Evolutionary conservation across 2,329 filamentous ascomycete species (phyloP).

Genomic region (Microcyclospora pomicola): DNA sequence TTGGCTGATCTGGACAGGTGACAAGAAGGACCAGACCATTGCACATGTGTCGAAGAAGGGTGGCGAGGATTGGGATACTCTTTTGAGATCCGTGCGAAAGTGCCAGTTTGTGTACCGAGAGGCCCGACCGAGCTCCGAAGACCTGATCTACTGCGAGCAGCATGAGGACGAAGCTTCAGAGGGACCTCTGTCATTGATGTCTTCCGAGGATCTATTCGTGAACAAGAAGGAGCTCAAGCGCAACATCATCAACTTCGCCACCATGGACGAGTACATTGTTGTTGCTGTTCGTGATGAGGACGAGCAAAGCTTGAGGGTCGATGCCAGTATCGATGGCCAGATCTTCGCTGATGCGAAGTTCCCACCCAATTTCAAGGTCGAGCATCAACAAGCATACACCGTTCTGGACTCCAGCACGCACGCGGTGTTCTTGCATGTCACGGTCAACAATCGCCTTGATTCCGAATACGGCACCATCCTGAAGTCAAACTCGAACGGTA

Average conservation of each 20-base stretch:
- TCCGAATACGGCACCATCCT: constrained; percentile 73
- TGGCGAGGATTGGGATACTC: constrained; percentile 60
- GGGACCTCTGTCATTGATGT: constrained; percentile 55
- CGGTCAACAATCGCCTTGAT: constrained; percentile 51
- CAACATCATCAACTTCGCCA: constrained; percentile 73
- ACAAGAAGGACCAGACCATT: constrained; percentile 43
- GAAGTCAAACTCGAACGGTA: constrained; percentile 98
- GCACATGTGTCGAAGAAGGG: constrained; percentile 69
- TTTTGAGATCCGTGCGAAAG: constrained; percentile 60
- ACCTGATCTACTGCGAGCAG: constrained; percentile 52
- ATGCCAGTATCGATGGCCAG: constrained; percentile 72
- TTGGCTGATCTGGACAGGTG: constrained; percentile 84
- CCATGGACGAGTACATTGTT: constrained; percentile 93
- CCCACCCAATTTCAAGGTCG: constrained; percentile 68
- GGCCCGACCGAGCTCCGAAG: constrained; percentile 42
- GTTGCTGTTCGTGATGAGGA: constrained; percentile 60
- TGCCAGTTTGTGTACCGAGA: constrained; percentile 75
- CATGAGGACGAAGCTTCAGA: constrained; percentile 46
- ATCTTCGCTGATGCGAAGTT: constrained; percentile 75
- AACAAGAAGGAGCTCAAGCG: constrained; percentile 48
- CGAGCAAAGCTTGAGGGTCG: constrained; percentile 55
- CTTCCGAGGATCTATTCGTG: constrained; percentile 68
- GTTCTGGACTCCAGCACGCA: constrained; percentile 91
- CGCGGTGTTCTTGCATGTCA: constrained; percentile 86
- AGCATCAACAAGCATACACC: constrained; percentile 72